Percentiles rank a stretch among this genome's conserved stretches.
Evolutionary conservation across 2,329 filamentous ascomycete genomes (phyloP).

Genomic region (Ophiosphaerella narmari): DNA sequence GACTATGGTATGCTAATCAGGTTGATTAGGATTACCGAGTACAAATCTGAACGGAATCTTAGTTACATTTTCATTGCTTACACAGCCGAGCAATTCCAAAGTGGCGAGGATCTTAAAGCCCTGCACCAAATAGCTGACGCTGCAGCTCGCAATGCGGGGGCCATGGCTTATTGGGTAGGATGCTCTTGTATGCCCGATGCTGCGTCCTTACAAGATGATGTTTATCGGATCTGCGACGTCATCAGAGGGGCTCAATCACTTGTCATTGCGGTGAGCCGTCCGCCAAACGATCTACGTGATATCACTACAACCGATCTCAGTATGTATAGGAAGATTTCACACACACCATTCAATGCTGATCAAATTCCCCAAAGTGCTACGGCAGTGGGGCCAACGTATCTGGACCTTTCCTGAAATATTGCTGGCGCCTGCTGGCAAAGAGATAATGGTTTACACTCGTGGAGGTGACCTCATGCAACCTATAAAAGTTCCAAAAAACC

Average conservation of each 20-base stretch:
- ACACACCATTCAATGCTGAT: too few species aligned
- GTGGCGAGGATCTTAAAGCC: conserved; percentile 27
- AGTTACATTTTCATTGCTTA: conserved; percentile 51
- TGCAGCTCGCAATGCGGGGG: conserved; percentile 45
- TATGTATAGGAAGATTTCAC: conserved; percentile 41
- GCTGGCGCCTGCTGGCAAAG: conserved; percentile 33
- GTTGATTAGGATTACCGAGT: conserved; percentile 19
- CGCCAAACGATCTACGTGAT: conserved; percentile 18
- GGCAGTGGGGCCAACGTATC: conserved; percentile 47
- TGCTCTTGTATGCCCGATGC: conserved; percentile 50
- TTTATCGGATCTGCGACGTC: conserved; percentile 54
- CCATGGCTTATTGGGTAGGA: conserved; percentile 51
- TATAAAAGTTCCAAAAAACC: conserved; percentile 43
- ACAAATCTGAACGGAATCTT: conserved; percentile 24
- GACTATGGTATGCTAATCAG: not conserved
- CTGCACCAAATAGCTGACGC: conserved; percentile 46
- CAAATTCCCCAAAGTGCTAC: not conserved
- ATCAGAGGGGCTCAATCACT: conserved; percentile 49
- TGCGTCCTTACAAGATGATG: conserved; percentile 34
- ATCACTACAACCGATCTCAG: conserved; percentile 33
- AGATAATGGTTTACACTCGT: conserved; percentile 42
- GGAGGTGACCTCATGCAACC: conserved; percentile 26
- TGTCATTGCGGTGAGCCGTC: conserved; percentile 48
- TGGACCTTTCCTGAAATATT: conserved; percentile 55
- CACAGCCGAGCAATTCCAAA: conserved; percentile 48